phyloP scores from a whole-genome alignment of 768 basidiomycete species.

The Boletales sp. region DNA sequence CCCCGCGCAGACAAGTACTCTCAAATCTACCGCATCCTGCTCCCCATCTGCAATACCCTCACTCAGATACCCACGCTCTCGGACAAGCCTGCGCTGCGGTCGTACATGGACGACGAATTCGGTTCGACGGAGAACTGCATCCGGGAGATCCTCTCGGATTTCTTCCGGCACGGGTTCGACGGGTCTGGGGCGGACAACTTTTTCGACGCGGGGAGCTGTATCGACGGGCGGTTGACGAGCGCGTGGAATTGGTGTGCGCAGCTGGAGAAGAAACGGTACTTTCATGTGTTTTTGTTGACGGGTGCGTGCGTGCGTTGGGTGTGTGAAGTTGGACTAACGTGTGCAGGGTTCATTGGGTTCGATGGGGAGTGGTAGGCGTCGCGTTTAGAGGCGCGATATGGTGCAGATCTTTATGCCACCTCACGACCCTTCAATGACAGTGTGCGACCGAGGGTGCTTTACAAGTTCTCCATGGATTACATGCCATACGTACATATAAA shows the following conservation, averaged over 20 bases:
- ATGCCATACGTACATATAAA: too few species aligned
- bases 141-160: slow-evolving; percentile 74
- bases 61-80: slow-evolving; percentile 64
- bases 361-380: slow-evolving; percentile 73
- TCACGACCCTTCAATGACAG: too few species aligned
- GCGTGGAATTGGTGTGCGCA: slow-evolving; percentile 91
- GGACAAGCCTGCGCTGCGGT: slow-evolving; percentile 64
- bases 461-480: too few species aligned
- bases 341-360: slow-evolving; percentile 74
- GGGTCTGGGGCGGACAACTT: slow-evolving; percentile 91
- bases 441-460: too few species aligned
- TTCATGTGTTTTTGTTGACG: slow-evolving; percentile 72
- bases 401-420: too few species aligned
- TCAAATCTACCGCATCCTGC: slow-evolving; percentile 85
- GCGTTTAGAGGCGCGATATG: too few species aligned
- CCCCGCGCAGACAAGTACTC: slow-evolving; percentile 69
- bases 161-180: slow-evolving; percentile 86
- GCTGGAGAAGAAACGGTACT: slow-evolving; percentile 83
- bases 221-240: slow-evolving; percentile 82
- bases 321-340: too few species aligned
- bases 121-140: slow-evolving; percentile 68
- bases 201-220: slow-evolving; percentile 82
- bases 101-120: slow-evolving; percentile 81
- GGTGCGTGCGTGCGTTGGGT: slow-evolving; percentile 41
- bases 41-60: slow-evolving; percentile 83